Evolutionary conservation across 2,329 filamentous ascomycete species (phyloP).

Genomic region (Cryphonectria nitschkei): DNA sequence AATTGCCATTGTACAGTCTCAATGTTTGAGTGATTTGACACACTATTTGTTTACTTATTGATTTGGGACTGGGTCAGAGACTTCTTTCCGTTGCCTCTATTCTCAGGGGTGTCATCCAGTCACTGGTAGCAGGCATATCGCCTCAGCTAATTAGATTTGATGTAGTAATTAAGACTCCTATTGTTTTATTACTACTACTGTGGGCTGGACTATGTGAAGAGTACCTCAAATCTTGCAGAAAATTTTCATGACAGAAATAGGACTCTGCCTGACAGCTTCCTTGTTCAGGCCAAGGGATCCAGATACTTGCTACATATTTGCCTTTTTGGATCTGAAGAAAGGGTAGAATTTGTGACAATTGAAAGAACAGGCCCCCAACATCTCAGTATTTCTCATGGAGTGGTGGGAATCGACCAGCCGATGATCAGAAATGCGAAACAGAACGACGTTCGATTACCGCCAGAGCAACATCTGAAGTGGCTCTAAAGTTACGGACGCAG

Average conservation of each 20-base stretch:
- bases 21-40: background rate
- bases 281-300: background rate
- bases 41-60: background rate
- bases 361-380: background rate
- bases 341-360: too few species aligned
- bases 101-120: background rate
- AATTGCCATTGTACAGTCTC: background rate
- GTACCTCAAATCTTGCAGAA: too few species aligned
- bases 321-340: background rate
- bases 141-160: background rate
- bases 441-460: background rate
- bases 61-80: background rate
- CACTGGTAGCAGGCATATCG: background rate
- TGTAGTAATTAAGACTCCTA: too few species aligned
- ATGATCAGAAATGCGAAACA: background rate
- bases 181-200: too few species aligned
- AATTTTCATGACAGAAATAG: too few species aligned
- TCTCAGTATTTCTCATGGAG: background rate
- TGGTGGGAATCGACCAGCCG: background rate
- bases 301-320: too few species aligned
- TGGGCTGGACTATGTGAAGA: too few species aligned
- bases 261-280: background rate
- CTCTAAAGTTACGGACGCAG: background rate
- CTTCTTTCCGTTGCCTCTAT: background rate
- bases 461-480: background rate